Base-by-base conservation (phyloP, 2,329 filamentous ascomycete genomes). In the Cercospora brassicicola region DNA sequence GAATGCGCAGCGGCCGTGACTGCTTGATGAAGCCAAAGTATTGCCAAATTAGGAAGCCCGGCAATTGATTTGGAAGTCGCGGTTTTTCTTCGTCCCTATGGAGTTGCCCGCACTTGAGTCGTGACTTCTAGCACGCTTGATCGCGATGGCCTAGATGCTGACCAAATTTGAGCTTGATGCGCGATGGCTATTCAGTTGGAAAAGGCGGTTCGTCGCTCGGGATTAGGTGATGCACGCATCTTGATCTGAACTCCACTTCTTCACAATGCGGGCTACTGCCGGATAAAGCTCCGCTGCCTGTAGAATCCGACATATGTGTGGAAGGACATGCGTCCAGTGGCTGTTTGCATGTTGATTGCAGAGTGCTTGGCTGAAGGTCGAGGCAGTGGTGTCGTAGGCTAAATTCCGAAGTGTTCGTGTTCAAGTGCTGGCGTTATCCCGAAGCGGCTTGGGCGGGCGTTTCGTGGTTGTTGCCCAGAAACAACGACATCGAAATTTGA, bases 401-500 rank as follows among this genome's bases (percentile, higher is more conserved):
- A 13, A 53, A 26, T 53, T 53, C 20, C 9, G 23, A n/a, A 15
- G 23, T n/a, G 48, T 55, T 55, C 48, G 48, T 55, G 13, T 55
- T 55, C 23, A 13, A 28, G 20, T 28, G 23, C 7, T 55, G 48
- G 48, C 48, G 23, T 7, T 55, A 2, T 28, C 48, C 48, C 48
- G 20, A 55, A 55, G 48, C 48, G 20, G 48, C 11, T 53, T 53
- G 48, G 48, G 20, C 23, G 20, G 48, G 42, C 42, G 42, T 18
- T 48, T 15, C 48, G 48, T 55, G 48, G 48, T 55, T 55, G 48
- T 55, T 55, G 48, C 48, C 48, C 48, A 55, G 48, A 55, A 28
- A 55, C 48, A 26, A 55, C 23, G 48, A 55, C 48, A 28, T 55
- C 10, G 23, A 55, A 55, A 51, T 28, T 26, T 55, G 23, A 15